Percentiles rank a stretch among this genome's conserved stretches.
phyloP scores from a whole-genome alignment of 1,284 basidiomycete species.

The Leccinum ambiguum region DNA sequence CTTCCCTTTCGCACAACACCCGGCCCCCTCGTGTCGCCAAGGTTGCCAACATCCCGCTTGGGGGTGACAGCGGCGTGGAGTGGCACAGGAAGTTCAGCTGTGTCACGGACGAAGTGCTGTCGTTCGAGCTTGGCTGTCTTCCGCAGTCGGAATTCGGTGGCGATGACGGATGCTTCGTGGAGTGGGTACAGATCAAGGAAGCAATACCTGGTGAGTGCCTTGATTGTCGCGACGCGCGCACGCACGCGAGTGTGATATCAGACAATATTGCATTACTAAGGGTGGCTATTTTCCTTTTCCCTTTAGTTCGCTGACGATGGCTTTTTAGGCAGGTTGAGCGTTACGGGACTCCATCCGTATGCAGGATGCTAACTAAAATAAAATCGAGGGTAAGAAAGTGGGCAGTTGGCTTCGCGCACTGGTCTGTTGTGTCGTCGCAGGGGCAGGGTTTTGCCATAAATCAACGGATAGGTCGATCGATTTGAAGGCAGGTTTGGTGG shows the following conservation, averaged over 20 bases:
- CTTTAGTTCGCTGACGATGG: not conserved
- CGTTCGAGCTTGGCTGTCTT: conserved; percentile 18
- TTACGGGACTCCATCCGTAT: not conserved
- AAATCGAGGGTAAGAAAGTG: not conserved
- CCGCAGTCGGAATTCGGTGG: conserved; percentile 13
- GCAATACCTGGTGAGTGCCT: conserved; percentile 13
- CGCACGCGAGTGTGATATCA: not conserved
- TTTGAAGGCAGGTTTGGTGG: not conserved
- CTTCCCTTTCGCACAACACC: conserved; percentile 15
- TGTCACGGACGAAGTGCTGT: conserved; percentile 15
- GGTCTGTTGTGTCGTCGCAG: not conserved
- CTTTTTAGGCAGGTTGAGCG: not conserved
- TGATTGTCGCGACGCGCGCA: not conserved
- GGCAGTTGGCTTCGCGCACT: not conserved
- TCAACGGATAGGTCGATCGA: not conserved
- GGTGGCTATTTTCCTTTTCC: not conserved
- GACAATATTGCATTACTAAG: not conserved
- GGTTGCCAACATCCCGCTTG: conserved; percentile 11
- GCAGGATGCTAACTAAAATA: not conserved
- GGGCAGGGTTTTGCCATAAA: not conserved
- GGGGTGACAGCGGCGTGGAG: not conserved
- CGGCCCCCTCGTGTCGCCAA: conserved; percentile 15
- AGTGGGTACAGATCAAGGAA: conserved; percentile 21
- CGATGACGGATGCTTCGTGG: conserved; percentile 11
- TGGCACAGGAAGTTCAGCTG: conserved; percentile 20